Evolutionary conservation across 768 basidiomycete species (phyloP), one percentile per base, ranked within the genome.

Genomic region (Xerocomus brunneocitrinus): DNA sequence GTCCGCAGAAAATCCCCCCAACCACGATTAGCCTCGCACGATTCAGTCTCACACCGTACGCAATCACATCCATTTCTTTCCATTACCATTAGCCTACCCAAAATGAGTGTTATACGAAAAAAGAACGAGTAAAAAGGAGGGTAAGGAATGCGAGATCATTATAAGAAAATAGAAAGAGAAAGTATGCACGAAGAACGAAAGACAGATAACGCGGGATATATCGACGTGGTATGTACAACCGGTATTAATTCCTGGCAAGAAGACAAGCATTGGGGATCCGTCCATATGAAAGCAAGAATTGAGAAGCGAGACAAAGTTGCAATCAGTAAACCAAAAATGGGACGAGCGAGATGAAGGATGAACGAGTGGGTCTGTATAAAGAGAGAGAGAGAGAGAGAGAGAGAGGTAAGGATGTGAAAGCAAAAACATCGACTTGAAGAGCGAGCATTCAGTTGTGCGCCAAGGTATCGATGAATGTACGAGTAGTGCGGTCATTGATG

Each of bases 241-340:
- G 49, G 59, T 44, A 58, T 62, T 40, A 40, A 55, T 55, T 58
- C 62, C 57, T 46, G 55, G 53, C 51, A 65, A 52, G 56, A 28
- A 32, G 16, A 35, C 41, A 49, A 39, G 39, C 38, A 47, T 45
- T 30, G 44, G 16, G 5, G 30, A 9, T 55, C 47, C 47, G 45
- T 62, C 32, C 42, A 49, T n/a, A 24, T 47, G 32, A 52, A 49
- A 46, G 42, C 46, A 50, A 50, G 38, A 13, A 42, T 12, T 16
- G 44, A 45, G 13, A 46, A 52, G 34, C 31, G 40, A 50, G 54
- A 44, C 32, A 27, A 27, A 5, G 46, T 16, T 50, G 52, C 24
- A 9, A 32, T 47, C 8, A 40, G 45, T 27, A 45, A 19, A 50
- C 43, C 40, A 34, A 60, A 50, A n/a, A 48, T 45, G 10, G 13